Evolutionary conservation across 2,329 filamentous ascomycete species (phyloP).

Genomic region (Fusarium sp.): DNA sequence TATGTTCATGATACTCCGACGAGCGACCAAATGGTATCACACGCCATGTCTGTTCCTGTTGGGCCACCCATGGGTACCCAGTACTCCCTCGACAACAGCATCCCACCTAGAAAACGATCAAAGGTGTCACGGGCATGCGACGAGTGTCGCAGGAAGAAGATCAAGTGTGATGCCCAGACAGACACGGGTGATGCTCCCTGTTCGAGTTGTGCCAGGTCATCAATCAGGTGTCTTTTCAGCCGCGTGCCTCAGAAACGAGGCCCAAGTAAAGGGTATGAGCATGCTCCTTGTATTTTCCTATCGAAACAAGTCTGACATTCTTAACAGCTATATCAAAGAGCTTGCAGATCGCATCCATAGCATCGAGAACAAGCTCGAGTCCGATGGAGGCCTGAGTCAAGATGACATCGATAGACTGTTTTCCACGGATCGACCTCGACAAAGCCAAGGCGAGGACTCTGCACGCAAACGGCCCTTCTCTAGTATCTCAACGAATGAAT

Average conservation of each 20-base stretch:
- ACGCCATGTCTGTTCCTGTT: slow-evolving; percentile 53
- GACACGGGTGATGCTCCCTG: slow-evolving; percentile 81
- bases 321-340: slow-evolving; percentile 86
- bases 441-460: slow-evolving; percentile 50
- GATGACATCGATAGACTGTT: slow-evolving; percentile 62
- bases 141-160: slow-evolving; percentile 89
- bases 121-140: slow-evolving; percentile 92
- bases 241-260: slow-evolving; percentile 89
- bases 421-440: slow-evolving; percentile 51
- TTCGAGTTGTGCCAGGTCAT: slow-evolving; percentile 82
- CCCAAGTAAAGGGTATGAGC: slow-evolving; percentile 82
- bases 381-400: slow-evolving; percentile 58
- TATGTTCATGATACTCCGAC: slow-evolving; percentile 56
- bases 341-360: slow-evolving; percentile 85
- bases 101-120: slow-evolving; percentile 79
- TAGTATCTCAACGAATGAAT: slow-evolving; percentile 59
- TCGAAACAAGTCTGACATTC: slow-evolving; percentile 18
- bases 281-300: neutral
- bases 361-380: slow-evolving; percentile 81
- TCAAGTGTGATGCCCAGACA: slow-evolving; percentile 85
- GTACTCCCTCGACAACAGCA: slow-evolving; percentile 65
- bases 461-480: slow-evolving; percentile 63
- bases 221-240: slow-evolving; percentile 85
- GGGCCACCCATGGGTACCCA: slow-evolving; percentile 54
- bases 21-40: slow-evolving; percentile 54